Evolutionary conservation across 768 basidiomycete genomes (phyloP).

Genomic region (Amanita molliuscula): DNA sequence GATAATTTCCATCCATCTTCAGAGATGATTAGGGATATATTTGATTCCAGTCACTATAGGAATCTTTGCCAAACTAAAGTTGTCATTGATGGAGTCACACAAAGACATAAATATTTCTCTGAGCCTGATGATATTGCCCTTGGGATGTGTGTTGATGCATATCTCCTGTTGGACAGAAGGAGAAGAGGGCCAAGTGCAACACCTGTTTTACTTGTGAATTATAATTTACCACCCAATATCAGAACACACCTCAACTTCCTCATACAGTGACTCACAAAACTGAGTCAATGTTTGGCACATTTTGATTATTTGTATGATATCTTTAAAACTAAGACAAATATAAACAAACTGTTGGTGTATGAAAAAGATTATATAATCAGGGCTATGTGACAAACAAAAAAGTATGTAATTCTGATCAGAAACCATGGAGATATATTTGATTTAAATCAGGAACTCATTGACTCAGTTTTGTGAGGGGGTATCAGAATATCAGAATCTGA

Average conservation of each 20-base stretch:
- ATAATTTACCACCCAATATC: slow-evolving; percentile 30
- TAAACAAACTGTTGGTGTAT: too few species aligned
- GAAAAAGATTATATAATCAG: too few species aligned
- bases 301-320: too few species aligned
- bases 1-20: slow-evolving; percentile 9
- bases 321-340: too few species aligned
- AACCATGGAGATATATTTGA: too few species aligned
- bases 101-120: slow-evolving; percentile 19
- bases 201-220: slow-evolving; percentile 30
- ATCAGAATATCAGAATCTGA: too few species aligned
- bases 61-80: slow-evolving; percentile 14
- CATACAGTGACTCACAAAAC: too few species aligned
- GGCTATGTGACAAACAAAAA: too few species aligned
- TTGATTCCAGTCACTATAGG: slow-evolving; percentile 21
- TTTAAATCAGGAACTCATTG: too few species aligned
- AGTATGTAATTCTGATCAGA: too few species aligned
- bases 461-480: too few species aligned
- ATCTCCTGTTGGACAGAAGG: slow-evolving; percentile 19
- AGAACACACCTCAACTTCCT: slow-evolving; percentile 20
- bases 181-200: slow-evolving; percentile 17
- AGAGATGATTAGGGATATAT: slow-evolving; percentile 19
- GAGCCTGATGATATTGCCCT: slow-evolving; percentile 27
- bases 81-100: slow-evolving; percentile 13
- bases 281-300: too few species aligned
- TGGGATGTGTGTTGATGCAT: slow-evolving; percentile 27